Base-by-base conservation (phyloP, 306 rosid species). In the Spatholobus suberectus region DNA sequence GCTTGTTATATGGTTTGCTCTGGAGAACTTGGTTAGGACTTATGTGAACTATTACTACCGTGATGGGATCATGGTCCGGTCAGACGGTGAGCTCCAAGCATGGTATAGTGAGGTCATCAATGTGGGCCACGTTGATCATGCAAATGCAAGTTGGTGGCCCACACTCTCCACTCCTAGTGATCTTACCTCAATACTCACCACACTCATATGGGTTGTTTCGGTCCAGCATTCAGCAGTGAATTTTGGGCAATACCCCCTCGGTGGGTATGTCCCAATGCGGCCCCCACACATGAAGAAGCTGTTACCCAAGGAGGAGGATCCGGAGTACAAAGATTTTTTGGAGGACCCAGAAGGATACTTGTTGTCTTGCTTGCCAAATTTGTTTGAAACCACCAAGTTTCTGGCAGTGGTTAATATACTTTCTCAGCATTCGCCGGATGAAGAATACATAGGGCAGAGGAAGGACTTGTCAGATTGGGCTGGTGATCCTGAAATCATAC, bases 211-310 rank as follows among this genome's bases (percentile, higher is more conserved):
- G 88, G 8, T 81, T 59, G 75, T 20, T 35, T 81, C 88, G 65
- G 85, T 27, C 2, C 85, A 81, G 6, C 85, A 85, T 51, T 29
- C 88, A 38, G 97, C 97, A 3, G 34, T 85, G 27, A 85, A 85
- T 38, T 85, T 85, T 76, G 85, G 82, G 44, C 85, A 85, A n/a
- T 85, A 85, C 55, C 88, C 82, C 0, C 23, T 66, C 0, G 85
- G 95, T 0, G 98, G 97, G 5, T 94, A 89, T 73, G 92, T 94
- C 26, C 98, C 98, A 0, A 92, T 88, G 76, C 93, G 94, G 0
- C 90, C 98, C 3, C 98, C 98, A 24, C 75, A 87, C 5, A 88
- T 91, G 94, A 70, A 86, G 93, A 70, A 82, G 29, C 29, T 90
- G 34, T 49, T 94, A 46, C 98, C 98, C 0, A 92, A 85, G 46